phyloP scores from a whole-genome alignment of 306 rosid species.

The Lathyrus aphaca region DNA sequence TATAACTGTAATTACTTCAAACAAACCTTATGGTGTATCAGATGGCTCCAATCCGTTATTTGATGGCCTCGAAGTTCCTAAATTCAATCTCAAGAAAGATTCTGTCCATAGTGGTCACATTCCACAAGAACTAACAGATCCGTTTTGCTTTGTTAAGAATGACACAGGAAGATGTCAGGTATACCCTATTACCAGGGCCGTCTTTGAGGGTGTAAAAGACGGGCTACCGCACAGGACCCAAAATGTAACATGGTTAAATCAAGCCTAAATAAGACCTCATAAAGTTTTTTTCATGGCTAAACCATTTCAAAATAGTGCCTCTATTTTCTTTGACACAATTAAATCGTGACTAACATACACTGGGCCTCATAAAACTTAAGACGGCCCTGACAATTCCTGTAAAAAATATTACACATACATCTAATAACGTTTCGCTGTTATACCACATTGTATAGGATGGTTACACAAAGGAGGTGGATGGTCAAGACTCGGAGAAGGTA shows the following conservation, averaged over 20 bases:
- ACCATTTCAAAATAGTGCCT: too few species aligned
- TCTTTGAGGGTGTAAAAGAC: too few species aligned
- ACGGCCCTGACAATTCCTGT: too few species aligned
- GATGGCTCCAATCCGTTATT: slow-evolving; percentile 91
- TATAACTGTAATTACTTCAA: slow-evolving; percentile 83
- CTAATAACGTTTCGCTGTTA: not conserved
- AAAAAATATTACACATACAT: not conserved
- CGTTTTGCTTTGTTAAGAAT: slow-evolving; percentile 66
- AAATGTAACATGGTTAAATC: too few species aligned
- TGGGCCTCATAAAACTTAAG: too few species aligned
- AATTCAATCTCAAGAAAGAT: slow-evolving; percentile 62
- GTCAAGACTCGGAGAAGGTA: slow-evolving; percentile 64
- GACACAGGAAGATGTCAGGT: slow-evolving; percentile 88
- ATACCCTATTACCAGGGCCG: not conserved
- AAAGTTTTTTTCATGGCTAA: too few species aligned
- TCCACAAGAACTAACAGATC: slow-evolving; percentile 74
- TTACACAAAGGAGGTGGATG: slow-evolving; percentile 66
- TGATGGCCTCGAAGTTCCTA: slow-evolving; percentile 62
- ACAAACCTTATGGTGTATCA: slow-evolving; percentile 70
- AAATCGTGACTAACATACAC: too few species aligned
- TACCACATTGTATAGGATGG: slow-evolving; percentile 66
- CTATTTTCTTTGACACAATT: too few species aligned
- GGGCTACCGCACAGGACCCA: too few species aligned
- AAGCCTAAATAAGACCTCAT: too few species aligned
- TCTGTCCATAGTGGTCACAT: slow-evolving; percentile 93